phyloP scores from a whole-genome alignment of 257 asterid genomes.

The Lycium ferocissimum region DNA sequence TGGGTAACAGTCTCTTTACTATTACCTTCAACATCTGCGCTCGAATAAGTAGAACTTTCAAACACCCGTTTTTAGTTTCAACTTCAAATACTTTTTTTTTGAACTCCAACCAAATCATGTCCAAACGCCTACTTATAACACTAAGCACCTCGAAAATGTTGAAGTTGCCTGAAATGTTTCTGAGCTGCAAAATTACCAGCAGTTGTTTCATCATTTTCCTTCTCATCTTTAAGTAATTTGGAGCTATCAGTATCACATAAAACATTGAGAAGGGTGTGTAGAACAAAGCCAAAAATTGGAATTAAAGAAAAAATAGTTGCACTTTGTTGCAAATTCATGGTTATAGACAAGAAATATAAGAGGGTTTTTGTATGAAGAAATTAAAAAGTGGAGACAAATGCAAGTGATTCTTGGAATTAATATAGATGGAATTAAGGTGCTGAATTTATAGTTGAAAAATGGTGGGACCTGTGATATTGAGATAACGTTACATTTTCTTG shows the following conservation, averaged over 20 bases:
- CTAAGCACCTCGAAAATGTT: slow-evolving; percentile 36
- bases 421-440: background rate
- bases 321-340: slow-evolving; percentile 17
- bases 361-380: background rate
- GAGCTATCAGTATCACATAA: background rate
- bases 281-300: slow-evolving; percentile 10
- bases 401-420: background rate
- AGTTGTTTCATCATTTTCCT: background rate
- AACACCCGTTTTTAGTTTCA: no score
- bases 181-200: slow-evolving; percentile 38
- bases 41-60: no score
- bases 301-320: slow-evolving; percentile 22
- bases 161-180: slow-evolving; percentile 45
- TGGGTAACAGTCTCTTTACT: no score
- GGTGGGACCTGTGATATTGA: background rate
- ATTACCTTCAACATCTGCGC: no score
- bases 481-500: background rate
- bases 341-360: background rate
- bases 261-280: background rate
- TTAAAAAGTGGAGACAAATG: background rate
- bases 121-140: background rate
- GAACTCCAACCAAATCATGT: background rate
- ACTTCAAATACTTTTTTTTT: no score
- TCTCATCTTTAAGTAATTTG: slow-evolving; percentile 7
- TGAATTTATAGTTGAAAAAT: background rate